Evolutionary conservation across 148 eudicot genomes (phyloP), one percentile per base, ranked within the genome.

Genomic region (Heliosperma pusillum): DNA sequence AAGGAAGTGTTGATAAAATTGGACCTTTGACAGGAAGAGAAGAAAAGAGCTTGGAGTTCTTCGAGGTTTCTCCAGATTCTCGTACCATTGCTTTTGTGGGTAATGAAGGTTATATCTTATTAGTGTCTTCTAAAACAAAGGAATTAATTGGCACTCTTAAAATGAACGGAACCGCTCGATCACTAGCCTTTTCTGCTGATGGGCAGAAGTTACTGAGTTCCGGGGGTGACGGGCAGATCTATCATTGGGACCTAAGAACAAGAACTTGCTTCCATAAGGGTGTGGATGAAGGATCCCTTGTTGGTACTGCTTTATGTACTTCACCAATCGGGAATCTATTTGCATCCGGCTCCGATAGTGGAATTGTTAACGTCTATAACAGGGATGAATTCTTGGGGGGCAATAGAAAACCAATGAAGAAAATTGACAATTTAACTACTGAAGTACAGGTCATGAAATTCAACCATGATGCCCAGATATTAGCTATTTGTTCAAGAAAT

Each of bases 51-150:
- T 78, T 94, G 80, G 96, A 94, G 80, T 20, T 52, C 42, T 94
- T 91, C 78, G 98, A 86, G 85, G 90, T 94, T 77, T 91, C 97
- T 63, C 93, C 98, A 1, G 96, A 94, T 88, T 94, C 98, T n/a
- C 83, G 74, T 3, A 94, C 92, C 11, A 91, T 94, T 56, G 96
- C 97, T 5, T 90, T 94, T 82, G 71, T 89, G 68, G 98, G 97
- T 40, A 94, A 91, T 74, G 97, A 92, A 86, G 98, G 98, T 29
- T 90, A 88, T 78, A 87, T 94, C 76, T 78, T 91, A 69, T 74
- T 94, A 67, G 97, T 94, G 56, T 94, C 98, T 50, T 19, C 96
- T 27, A 91, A 87, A 79, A 87, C 98, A 3, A 91, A 94, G 79
- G 89, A 90, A 74, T 85, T 94, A 19, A 90, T 94, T 27, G 97